phyloP scores from a whole-genome alignment of 306 rosid genomes.

The Urtica urens region DNA sequence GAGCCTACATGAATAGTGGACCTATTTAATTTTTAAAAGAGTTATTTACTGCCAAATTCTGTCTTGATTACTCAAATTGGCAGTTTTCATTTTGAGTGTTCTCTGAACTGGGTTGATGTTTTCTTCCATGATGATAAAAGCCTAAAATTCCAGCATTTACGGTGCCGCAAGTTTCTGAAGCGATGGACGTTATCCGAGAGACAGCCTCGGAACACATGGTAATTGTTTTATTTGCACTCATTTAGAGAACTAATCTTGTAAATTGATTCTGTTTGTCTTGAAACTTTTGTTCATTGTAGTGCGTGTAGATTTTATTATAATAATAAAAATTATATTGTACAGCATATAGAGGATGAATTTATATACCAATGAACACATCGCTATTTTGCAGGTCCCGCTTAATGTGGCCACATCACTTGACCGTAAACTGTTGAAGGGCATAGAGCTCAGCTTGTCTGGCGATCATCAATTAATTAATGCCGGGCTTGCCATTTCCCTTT shows the following conservation, averaged over 20 bases:
- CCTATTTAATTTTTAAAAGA: slow-evolving; percentile 15
- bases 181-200: slow-evolving; percentile 57
- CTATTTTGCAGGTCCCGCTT: slow-evolving; percentile 58
- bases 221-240: too few species aligned
- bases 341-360: too few species aligned
- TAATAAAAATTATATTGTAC: too few species aligned
- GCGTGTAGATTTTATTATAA: too few species aligned
- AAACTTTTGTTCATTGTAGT: too few species aligned
- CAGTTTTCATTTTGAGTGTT: slow-evolving; percentile 26
- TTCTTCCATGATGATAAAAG: slow-evolving; percentile 48
- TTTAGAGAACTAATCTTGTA: too few species aligned
- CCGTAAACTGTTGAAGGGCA: slow-evolving; percentile 35
- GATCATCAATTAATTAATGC: slow-evolving; percentile 65
- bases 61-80: slow-evolving; percentile 23
- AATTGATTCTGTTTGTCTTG: too few species aligned
- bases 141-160: slow-evolving; percentile 72
- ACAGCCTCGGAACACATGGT: slow-evolving; percentile 49
- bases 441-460: slow-evolving; percentile 50
- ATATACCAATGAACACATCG: too few species aligned
- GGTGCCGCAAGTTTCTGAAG: slow-evolving; percentile 64
- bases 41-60: slow-evolving; percentile 17
- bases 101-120: slow-evolving; percentile 39
- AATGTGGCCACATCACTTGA: slow-evolving; percentile 40
- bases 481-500: slow-evolving; percentile 71
- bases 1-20: slow-evolving; percentile 21